Evolutionary conservation across 305 asterid species (phyloP).

Genomic region (Fraxinus ornus): DNA sequence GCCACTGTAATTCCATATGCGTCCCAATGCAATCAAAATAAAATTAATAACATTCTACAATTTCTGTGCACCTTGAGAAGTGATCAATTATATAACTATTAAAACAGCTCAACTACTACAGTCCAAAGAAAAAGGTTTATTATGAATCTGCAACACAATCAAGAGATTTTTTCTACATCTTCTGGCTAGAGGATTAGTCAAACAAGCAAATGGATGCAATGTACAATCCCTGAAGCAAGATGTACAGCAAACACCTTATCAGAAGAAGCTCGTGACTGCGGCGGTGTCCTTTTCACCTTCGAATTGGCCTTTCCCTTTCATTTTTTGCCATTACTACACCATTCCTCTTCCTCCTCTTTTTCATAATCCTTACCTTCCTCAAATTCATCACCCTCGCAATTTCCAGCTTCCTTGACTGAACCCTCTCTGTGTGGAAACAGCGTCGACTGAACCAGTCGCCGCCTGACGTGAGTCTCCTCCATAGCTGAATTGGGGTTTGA

Average conservation of each 20-base stretch:
- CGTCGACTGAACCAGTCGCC: slow-evolving; percentile 69
- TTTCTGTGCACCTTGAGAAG: background rate
- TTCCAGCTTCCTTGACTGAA: slow-evolving; percentile 31
- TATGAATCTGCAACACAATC: background rate
- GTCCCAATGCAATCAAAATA: background rate
- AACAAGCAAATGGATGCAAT: background rate
- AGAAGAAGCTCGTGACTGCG: slow-evolving; percentile 31
- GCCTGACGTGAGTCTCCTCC: slow-evolving; percentile 44
- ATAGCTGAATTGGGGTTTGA: slow-evolving; percentile 47
- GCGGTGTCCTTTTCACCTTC: slow-evolving; percentile 30
- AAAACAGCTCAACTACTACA: background rate
- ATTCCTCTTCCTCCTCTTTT: slow-evolving; percentile 47
- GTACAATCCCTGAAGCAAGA: slow-evolving; percentile 14
- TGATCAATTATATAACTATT: background rate
- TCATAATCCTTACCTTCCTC: slow-evolving; percentile 19
- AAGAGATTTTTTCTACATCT: background rate
- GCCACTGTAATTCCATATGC: background rate
- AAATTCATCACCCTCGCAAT: slow-evolving; percentile 26
- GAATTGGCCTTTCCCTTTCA: slow-evolving; percentile 39
- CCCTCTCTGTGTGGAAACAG: slow-evolving; percentile 53
- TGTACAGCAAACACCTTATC: slow-evolving; percentile 43
- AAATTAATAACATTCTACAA: background rate
- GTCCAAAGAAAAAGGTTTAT: background rate
- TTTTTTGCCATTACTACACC: slow-evolving; percentile 37
- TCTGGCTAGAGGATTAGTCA: background rate